Evolutionary conservation across 164 flowering plant genomes (phyloP), one percentile per base, ranked within the genome.

Genomic region (Paratinospora sagittata): DNA sequence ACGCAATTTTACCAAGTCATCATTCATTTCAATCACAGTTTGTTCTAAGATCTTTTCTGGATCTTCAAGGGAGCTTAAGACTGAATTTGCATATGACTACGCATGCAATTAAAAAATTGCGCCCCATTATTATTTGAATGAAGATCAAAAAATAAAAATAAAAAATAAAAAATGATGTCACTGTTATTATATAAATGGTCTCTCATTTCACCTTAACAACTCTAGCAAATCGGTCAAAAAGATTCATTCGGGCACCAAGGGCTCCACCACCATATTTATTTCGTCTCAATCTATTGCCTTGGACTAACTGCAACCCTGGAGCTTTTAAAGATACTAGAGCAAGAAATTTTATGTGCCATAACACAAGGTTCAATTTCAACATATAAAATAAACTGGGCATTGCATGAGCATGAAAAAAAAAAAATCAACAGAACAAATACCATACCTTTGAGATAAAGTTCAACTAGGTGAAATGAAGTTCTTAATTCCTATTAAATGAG

Each of bases 21-120:
- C 90, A 79, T 92, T 95, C 98, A 95, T 95, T 82, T 95, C 98
- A 70, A 90, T 74, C 37, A 92, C 98, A 33, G 96, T 66, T 78
- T 95, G 98, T 58, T 95, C 97, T 74, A 95, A 80, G 34, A 95
- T 91, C 83, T 95, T 95, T 81, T 95, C 98, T 4, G 98, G 97
- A 67, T 95, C 98, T 85, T 92, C 97, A 74, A 95, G 84, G 66
- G 96, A 49, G 80, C 94, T 95, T 65, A 95, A 6, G 61, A 95
- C 0, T 62, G 97, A 85, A 88, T 89, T 92, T 73, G 94, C 97
- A 82, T 95, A 95, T 66, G 98, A 95, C 97, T 95, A 80, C 74
- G 70, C 63, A 73, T 75, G 70, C 66, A 19, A 77, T 19, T 73
- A 52, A 74, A 58, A 49, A 55, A 55, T 30, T 16, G 24, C 61